Base-by-base conservation (phyloP, 75 land plant genomes). In the Selaginella moellendorffii region DNA sequence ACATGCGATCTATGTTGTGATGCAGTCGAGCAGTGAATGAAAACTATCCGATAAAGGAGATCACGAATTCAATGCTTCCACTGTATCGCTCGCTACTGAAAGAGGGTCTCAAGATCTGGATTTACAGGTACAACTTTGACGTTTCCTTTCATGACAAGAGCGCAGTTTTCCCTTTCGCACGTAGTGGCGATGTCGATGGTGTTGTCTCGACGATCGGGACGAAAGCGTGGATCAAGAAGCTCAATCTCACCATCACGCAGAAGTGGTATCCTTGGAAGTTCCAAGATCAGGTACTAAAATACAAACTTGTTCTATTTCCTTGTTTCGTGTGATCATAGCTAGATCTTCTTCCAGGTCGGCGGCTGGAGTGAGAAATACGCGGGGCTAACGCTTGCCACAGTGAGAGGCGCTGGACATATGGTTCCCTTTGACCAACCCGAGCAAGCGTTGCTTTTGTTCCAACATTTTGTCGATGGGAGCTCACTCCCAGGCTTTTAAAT, bases 161-260 rank as follows among this genome's bases (percentile, higher is more conserved):
- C 27, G 10, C 14, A 14, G 14, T 14, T 36, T 36, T 5, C 2
- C 19, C 1, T 12, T 56, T 58, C 67, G 63, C 80, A 83, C n/a
- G n/a, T n/a, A n/a, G 84, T 53, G 86, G 86, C 26, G 86, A 83
- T 51, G 64, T 63, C 0, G 86, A 83, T 73, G 68, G 64, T 23
- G 67, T 67, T 0, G 72, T 75, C 22, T 79, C 86, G 0, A 75
- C 69, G 27, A 54, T 14, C 5, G 46, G 10, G 10, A 36, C 46
- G 10, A 36, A 14, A 36, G 5, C 46, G 10, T 36, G 46, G 46
- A 36, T 36, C 5, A 5, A 14, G 10, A 5, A 36, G 5, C 46
- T 36, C 14, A 36, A 36, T 36, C 46, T 36, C 46, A 36, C 46
- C 10, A 36, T 14, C 14, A 36, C 5, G 14, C 5, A 5, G 5